Conservation (phyloP, 2,329 filamentous ascomycete species). For the Xylariales sp. region DNA sequence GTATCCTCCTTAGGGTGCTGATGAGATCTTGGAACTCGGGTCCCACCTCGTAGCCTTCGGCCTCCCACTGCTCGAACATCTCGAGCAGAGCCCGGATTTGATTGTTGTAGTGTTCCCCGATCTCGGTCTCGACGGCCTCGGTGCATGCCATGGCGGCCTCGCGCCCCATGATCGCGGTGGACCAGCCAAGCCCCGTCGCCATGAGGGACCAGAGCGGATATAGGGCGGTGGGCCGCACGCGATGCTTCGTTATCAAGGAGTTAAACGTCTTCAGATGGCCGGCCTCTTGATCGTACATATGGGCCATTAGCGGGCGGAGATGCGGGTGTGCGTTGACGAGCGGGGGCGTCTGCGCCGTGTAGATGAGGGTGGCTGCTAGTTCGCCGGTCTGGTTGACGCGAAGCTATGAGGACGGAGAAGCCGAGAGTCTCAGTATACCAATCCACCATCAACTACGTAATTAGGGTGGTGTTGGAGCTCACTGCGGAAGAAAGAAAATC, state of each 20-base stretch:
- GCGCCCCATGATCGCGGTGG: slow-evolving; percentile 86
- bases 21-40: slow-evolving; percentile 81
- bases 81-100: slow-evolving; percentile 85
- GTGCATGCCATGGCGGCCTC: slow-evolving; percentile 99
- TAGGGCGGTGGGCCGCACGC: slow-evolving; percentile 90
- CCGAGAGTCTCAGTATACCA: slow-evolving; percentile 18
- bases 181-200: slow-evolving; percentile 86
- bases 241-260: slow-evolving; percentile 81
- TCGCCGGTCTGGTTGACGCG: slow-evolving; percentile 98
- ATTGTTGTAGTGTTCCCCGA: slow-evolving; percentile 93
- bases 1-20: slow-evolving; percentile 79
- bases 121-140: slow-evolving; percentile 98
- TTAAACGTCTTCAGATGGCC: slow-evolving; percentile 91
- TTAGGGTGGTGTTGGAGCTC: slow-evolving; percentile 45
- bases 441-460: not conserved
- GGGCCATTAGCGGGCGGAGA: slow-evolving; percentile 88
- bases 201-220: slow-evolving; percentile 89
- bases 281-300: slow-evolving; percentile 98
- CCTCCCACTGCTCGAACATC: slow-evolving; percentile 82
- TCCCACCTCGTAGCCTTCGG: slow-evolving; percentile 81
- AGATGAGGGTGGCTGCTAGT: slow-evolving; percentile 95
- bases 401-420: slow-evolving; percentile 61
- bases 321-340: slow-evolving; percentile 84
- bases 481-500: slow-evolving; percentile 81
- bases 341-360: slow-evolving; percentile 87